These are phyloP conservation scores for Emergomyces pasteurianus DNA, from an alignment of 2,329 filamentous ascomycete genomes.

Conservation along the genomic window DNA sequence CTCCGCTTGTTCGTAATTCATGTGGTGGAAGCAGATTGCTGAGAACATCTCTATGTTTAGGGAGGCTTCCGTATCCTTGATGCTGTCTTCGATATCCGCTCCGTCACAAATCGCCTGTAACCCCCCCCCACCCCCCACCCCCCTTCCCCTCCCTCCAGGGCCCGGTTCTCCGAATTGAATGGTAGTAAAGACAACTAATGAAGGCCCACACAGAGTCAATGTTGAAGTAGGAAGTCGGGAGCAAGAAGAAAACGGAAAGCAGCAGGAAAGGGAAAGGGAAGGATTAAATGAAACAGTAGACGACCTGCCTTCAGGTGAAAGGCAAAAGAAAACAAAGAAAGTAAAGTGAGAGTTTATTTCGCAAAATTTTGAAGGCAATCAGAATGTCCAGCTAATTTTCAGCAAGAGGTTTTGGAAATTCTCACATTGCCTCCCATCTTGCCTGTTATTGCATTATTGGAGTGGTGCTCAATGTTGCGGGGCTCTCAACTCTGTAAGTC, in stretches of 20 bases:
- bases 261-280: neutral
- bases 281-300: neutral
- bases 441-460: neutral
- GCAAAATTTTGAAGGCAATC: neutral
- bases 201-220: neutral
- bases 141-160: too few species aligned
- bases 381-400: neutral
- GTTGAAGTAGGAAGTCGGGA: neutral
- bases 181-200: neutral
- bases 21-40: neutral
- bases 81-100: neutral
- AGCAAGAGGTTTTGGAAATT: conserved; percentile 2
- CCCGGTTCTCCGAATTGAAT: neutral
- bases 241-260: neutral
- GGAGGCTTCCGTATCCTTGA: neutral
- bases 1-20: neutral
- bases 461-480: neutral
- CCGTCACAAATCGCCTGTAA: neutral
- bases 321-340: neutral
- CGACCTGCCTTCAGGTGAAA: neutral
- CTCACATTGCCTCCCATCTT: neutral
- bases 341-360: neutral
- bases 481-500: neutral
- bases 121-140: too few species aligned
- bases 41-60: neutral